Evolutionary conservation across 2,329 filamentous ascomycete genomes (phyloP).

Genomic region (Monosporascus ibericus): DNA sequence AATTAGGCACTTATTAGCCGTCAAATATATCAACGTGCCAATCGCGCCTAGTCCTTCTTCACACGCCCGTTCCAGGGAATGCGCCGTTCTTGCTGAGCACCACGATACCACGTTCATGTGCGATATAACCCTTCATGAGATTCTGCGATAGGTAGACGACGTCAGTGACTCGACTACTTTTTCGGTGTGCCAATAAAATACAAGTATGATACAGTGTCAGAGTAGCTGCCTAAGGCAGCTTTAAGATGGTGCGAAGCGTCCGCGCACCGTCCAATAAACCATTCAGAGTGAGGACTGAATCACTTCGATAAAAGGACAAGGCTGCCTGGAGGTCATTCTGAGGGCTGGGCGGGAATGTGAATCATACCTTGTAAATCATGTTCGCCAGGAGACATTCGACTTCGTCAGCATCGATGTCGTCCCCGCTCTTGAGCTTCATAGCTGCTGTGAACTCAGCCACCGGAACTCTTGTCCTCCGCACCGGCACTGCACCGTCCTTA

Average conservation of each 20-base stretch:
- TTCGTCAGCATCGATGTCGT: slow-evolving; percentile 77
- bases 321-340: not conserved
- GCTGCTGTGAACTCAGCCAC: slow-evolving; percentile 81
- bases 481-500: slow-evolving; percentile 59
- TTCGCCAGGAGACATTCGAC: slow-evolving; percentile 94
- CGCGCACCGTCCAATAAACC: not conserved
- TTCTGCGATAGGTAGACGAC: slow-evolving; percentile 47
- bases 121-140: slow-evolving; percentile 97
- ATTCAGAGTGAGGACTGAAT: not conserved
- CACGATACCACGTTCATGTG: slow-evolving; percentile 80
- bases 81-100: slow-evolving; percentile 90
- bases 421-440: slow-evolving; percentile 64
- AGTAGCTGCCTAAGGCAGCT: slow-evolving; percentile 3
- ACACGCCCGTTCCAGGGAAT: slow-evolving; percentile 83
- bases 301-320: not conserved
- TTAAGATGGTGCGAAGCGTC: not conserved
- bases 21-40: too few relatives aligned
- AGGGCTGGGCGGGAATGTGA: not conserved
- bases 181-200: slow-evolving; percentile 15
- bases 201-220: slow-evolving; percentile 1
- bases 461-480: slow-evolving; percentile 71
- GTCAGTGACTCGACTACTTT: slow-evolving; percentile 28
- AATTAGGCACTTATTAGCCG: too few relatives aligned
- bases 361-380: slow-evolving; percentile 89
- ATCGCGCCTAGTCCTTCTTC: slow-evolving; percentile 16